phyloP scores from a whole-genome alignment of 306 rosid genomes.

The Sicyos edulis region DNA sequence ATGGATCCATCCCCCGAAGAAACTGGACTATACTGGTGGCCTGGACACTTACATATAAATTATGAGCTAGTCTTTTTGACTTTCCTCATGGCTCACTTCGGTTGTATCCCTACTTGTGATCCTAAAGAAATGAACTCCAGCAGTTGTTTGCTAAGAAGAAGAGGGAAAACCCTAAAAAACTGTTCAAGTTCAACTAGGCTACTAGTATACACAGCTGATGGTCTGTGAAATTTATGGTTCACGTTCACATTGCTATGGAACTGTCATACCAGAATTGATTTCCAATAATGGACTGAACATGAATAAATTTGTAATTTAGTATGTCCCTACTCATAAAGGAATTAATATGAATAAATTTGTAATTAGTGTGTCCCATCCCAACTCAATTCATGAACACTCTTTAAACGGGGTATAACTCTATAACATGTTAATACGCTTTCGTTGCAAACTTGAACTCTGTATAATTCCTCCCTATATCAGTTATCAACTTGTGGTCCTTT shows the following conservation, averaged over 20 bases:
- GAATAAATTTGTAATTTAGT: too few species aligned
- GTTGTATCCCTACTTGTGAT: not conserved
- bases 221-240: not conserved
- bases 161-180: not conserved
- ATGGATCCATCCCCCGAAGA: too few species aligned
- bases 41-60: not conserved
- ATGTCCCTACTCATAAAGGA: too few species aligned
- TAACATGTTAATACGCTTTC: not conserved
- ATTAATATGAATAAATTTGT: conserved; percentile 7
- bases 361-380: not conserved
- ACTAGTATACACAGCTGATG: not conserved
- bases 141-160: not conserved
- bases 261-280: not conserved
- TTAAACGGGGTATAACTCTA: too few species aligned
- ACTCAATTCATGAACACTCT: not conserved
- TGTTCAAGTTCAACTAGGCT: not conserved
- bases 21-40: too few species aligned
- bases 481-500: not conserved
- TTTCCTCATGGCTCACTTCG: not conserved
- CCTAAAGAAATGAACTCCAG: not conserved
- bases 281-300: too few species aligned
- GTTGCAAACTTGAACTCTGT: not conserved
- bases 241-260: not conserved
- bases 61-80: not conserved
- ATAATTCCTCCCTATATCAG: not conserved